These are phyloP conservation scores for Phragmites australis DNA, from an alignment of 176 grass and related monocot species.

Conservation along the genomic window DNA sequence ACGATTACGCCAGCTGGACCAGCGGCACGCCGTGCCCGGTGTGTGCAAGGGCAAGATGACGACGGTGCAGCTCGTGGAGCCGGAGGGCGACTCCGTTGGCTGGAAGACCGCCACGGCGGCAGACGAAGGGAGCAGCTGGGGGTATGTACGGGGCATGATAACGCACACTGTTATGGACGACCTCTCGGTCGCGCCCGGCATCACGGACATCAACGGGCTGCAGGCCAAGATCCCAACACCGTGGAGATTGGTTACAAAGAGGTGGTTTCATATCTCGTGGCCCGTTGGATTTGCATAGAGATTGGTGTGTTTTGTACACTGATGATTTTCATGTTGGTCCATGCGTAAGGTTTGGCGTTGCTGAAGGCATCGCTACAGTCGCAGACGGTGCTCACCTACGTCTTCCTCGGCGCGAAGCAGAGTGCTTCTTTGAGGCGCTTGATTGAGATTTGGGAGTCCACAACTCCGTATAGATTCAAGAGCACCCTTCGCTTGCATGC, in stretches of 20 bases:
- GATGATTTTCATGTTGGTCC: background rate
- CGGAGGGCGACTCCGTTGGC: background rate
- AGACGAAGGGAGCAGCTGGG: background rate
- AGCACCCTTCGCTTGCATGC: too few relatives aligned
- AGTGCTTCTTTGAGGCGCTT: too few relatives aligned
- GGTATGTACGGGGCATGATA: conserved; percentile 32
- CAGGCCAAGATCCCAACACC: conserved; percentile 22
- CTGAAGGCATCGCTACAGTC: conserved; percentile 8
- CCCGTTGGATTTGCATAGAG: too few relatives aligned
- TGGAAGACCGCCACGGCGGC: background rate
- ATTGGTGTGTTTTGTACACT: too few relatives aligned
- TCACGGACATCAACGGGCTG: conserved; percentile 34
- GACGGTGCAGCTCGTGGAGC: background rate
- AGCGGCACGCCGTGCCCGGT: conserved; percentile 1
- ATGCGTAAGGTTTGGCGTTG: background rate
- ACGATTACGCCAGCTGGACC: background rate
- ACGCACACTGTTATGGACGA: conserved; percentile 47
- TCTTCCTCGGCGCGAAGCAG: conserved; percentile 10
- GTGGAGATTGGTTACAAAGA: conserved; percentile 48
- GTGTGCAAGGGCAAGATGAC: background rate
- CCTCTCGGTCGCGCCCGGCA: conserved; percentile 32
- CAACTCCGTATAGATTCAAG: too few relatives aligned
- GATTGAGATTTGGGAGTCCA: too few relatives aligned
- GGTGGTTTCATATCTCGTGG: too few relatives aligned
- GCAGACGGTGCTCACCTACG: background rate